Percentiles rank a stretch among this genome's conserved stretches.
phyloP scores from a whole-genome alignment of 257 asterid species.

The Solanum chiquidenum region DNA sequence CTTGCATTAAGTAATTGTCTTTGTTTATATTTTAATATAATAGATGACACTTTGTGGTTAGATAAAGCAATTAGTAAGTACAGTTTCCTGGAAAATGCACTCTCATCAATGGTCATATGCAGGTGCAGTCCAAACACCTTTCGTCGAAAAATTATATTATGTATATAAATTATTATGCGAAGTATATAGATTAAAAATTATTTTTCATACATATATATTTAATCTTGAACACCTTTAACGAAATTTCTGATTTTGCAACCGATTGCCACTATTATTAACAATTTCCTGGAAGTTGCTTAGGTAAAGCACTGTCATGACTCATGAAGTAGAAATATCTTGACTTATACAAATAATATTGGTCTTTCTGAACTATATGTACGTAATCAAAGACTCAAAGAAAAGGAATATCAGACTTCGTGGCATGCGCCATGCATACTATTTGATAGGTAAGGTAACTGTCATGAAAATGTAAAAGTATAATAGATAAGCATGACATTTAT shows the following conservation, averaged over 20 bases:
- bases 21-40: neutral
- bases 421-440: neutral
- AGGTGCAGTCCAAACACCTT: accelerated
- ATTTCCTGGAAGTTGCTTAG: neutral
- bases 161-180: too few relatives aligned
- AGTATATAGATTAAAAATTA: too few relatives aligned
- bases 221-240: too few relatives aligned
- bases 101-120: neutral
- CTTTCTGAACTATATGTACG: neutral
- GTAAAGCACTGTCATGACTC: neutral
- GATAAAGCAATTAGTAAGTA: neutral
- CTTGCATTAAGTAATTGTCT: neutral
- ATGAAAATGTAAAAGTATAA: too few relatives aligned
- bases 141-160: too few relatives aligned
- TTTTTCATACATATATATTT: too few relatives aligned
- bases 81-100: neutral
- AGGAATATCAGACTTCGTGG: neutral
- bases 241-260: accelerated
- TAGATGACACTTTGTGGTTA: neutral
- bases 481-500: too few relatives aligned
- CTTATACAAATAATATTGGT: neutral
- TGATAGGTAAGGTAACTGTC: too few relatives aligned
- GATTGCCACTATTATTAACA: neutral
- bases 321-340: neutral
- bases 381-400: neutral